These are phyloP conservation scores for Butyriboletus loyo DNA, from an alignment of 768 basidiomycete genomes.

Conservation along the genomic window DNA sequence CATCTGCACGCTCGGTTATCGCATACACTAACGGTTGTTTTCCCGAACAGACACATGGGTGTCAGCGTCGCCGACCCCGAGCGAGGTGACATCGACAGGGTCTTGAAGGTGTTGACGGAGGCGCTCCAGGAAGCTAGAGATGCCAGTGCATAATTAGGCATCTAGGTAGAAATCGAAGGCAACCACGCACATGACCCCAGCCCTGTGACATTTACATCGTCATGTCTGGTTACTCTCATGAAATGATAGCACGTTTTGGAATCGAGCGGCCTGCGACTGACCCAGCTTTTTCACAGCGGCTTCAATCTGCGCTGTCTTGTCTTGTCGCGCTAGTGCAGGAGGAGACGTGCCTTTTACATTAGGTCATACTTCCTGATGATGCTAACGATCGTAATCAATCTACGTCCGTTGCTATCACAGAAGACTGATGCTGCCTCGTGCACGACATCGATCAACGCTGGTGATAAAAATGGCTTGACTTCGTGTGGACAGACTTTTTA, in stretches of 20 bases:
- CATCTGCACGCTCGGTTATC: neutral
- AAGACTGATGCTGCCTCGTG: no score
- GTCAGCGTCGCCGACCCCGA: slow-evolving; percentile 66
- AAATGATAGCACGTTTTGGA: neutral
- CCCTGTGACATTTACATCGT: neutral
- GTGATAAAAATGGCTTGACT: neutral
- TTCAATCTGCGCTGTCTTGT: no score
- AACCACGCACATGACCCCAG: neutral
- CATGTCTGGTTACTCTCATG: neutral
- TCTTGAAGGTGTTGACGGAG: slow-evolving; percentile 64
- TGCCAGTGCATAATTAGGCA: slow-evolving; percentile 11
- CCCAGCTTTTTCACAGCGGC: no score
- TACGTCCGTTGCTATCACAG: no score
- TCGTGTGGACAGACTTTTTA: neutral
- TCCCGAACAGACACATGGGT: slow-evolving; percentile 76
- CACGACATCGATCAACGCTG: no score
- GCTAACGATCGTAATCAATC: no score
- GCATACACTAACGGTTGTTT: neutral
- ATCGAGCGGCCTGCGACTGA: no score
- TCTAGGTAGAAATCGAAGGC: neutral
- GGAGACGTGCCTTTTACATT: no score
- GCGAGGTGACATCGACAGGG: slow-evolving; percentile 72
- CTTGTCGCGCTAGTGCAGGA: no score
- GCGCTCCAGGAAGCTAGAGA: slow-evolving; percentile 40
- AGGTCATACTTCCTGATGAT: no score